phyloP scores from a whole-genome alignment of 441 rosid species.

The Aleurites moluccanus region DNA sequence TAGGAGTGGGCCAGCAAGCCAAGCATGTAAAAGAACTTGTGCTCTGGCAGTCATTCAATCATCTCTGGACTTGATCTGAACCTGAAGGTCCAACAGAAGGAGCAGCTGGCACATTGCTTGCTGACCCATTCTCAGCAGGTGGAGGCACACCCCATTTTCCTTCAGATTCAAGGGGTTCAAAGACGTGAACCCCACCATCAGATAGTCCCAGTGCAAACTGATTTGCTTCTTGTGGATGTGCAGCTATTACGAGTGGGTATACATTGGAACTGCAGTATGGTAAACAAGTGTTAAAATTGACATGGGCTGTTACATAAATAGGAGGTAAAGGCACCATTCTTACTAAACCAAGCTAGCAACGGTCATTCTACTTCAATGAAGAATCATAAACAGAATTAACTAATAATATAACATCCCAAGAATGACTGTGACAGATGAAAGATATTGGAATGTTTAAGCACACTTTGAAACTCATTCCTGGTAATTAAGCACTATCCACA shows the following conservation, averaged over 20 bases:
- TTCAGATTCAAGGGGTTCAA: constrained; percentile 96
- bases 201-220: constrained; percentile 96
- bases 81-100: constrained; percentile 75
- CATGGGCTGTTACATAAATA: not conserved
- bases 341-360: not conserved
- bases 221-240: constrained; percentile 90
- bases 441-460: not conserved
- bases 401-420: not conserved
- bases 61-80: constrained; percentile 89
- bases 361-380: not conserved
- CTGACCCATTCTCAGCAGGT: constrained; percentile 85
- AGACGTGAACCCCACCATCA: constrained; percentile 90
- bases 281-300: constrained; percentile 15
- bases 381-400: not conserved
- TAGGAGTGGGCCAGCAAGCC: constrained; percentile 46
- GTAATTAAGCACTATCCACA: not conserved
- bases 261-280: constrained; percentile 62
- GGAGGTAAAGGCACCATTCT: not conserved
- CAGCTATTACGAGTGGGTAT: constrained; percentile 88
- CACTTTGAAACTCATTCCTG: not conserved
- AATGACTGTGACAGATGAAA: constrained; percentile 2
- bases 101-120: constrained; percentile 56
- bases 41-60: constrained; percentile 39
- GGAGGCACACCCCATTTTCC: constrained; percentile 95
- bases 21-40: constrained; percentile 55